Base-by-base conservation (phyloP, 768 basidiomycete genomes). In the Filobasidium wieringae region DNA sequence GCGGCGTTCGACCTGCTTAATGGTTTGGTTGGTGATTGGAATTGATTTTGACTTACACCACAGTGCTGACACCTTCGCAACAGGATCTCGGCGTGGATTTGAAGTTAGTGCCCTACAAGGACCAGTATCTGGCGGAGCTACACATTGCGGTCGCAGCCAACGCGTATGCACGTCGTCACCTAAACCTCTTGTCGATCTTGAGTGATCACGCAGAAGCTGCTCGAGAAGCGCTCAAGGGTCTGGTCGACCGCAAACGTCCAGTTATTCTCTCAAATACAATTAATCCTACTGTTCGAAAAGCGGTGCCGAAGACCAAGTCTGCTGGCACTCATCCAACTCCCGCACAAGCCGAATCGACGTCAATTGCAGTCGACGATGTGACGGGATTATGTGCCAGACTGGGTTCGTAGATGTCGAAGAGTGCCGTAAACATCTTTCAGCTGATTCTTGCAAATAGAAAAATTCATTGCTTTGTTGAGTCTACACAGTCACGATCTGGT, bases 401-500 rank as follows among this genome's bases (percentile, higher is more conserved):
- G n/a, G n/a, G n/a, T n/a, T n/a, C n/a, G n/a, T n/a, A n/a, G n/a
- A n/a, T n/a, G n/a, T n/a, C n/a, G n/a, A n/a, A n/a, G n/a, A n/a
- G n/a, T n/a, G n/a, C n/a, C n/a, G n/a, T n/a, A n/a, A n/a, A n/a
- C n/a, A n/a, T n/a, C n/a, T n/a, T n/a, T n/a, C n/a, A n/a, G n/a
- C n/a, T n/a, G n/a, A n/a, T n/a, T n/a, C n/a, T 74, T 19, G 53
- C 66, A 2, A 77, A 81, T 45, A 47, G 43, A 47, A 19, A 47
- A 47, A 47, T 47, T 47, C 43, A 47, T 47, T 14, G 43, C 15
- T 19, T 74, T 92, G 40, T 78, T 88, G 17, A 85, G 87, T 1
- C 64, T 89, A 8, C 73, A 90, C 3, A 84, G 83, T 0, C 78
- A 86, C 17, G 75, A 80, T 2, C 72, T 90, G 4, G 76, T 80